Evolutionary conservation across 306 rosid genomes (phyloP), one percentile per base, ranked within the genome.

Genomic region (Geum urbanum): DNA sequence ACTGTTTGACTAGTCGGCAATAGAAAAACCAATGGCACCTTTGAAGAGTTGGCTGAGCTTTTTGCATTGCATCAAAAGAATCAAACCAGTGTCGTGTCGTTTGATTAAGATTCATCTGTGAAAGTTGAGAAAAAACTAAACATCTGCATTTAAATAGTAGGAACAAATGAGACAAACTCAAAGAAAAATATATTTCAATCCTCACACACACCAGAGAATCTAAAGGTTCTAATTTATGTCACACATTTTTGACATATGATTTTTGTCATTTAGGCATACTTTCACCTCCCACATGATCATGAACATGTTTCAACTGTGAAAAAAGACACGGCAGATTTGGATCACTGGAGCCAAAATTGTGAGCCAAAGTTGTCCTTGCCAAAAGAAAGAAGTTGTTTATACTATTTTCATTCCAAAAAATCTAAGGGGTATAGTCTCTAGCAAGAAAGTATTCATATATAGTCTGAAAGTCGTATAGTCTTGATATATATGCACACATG

Each of bases 11-110:
- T 72, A 70, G 79, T 78, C 82, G 13, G 70, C 71, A 59, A 63
- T 73, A 77, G 85, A 84, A 80, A 78, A 84, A 2, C 27, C 70
- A 75, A 80, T 70, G 67, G 74, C 81, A 72, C 81, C 75, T 79
- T 81, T 83, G 73, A 84, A 81, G 86, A 79, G 74, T 89, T 86
- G 69, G 78, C 81, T 47, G 82, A 24, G 9, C 85, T 83, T 86
- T 92, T 85, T 84, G 78, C 78, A 77, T 73, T 90, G 88, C 97
- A 83, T 92, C 61, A 86, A 92, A 88, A 86, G 90, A 79, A 81
- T 90, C 39, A 79, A 85, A 80, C 32, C 78, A 71, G 72, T 84
- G 84, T 83, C n/a, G n/a, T n/a, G n/a, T n/a, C 80, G 59, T 84
- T 77, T 84, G 75, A 72, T 78, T 73, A 78, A 81, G 74, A 68